Percentiles rank a stretch among this genome's conserved stretches.
phyloP scores from a whole-genome alignment of 1,139 yeast species.

The Nakaseomyces delphensis region DNA sequence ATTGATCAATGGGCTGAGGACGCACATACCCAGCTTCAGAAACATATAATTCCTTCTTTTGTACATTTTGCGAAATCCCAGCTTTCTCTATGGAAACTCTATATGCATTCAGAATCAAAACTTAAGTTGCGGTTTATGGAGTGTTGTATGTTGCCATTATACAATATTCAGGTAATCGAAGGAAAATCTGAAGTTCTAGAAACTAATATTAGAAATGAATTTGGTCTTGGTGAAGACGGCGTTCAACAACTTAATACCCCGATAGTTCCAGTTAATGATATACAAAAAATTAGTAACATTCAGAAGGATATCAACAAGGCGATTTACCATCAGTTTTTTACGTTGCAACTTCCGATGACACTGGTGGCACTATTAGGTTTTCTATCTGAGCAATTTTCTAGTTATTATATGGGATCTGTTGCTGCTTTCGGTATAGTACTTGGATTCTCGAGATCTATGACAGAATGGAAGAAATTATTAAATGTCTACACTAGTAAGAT shows the following conservation, averaged over 20 bases:
- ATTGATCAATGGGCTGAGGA: slow-evolving; percentile 27
- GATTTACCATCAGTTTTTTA: slow-evolving; percentile 24
- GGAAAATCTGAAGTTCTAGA: background rate
- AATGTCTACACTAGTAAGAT: background rate
- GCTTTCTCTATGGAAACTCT: slow-evolving; percentile 17
- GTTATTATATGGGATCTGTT: slow-evolving; percentile 29
- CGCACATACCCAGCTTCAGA: slow-evolving; percentile 28
- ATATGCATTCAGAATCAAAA: slow-evolving; percentile 21
- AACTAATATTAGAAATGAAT: slow-evolving; percentile 1
- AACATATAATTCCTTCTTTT: slow-evolving; percentile 21
- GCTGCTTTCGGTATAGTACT: slow-evolving; percentile 27
- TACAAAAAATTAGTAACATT: slow-evolving; percentile 17
- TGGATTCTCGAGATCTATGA: slow-evolving; percentile 30
- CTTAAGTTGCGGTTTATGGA: slow-evolving; percentile 26
- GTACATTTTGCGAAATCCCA: slow-evolving; percentile 13
- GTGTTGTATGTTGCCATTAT: slow-evolving; percentile 23
- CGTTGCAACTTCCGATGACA: slow-evolving; percentile 29
- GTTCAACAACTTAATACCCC: slow-evolving; percentile 9
- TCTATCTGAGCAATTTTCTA: slow-evolving; percentile 23
- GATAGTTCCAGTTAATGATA: slow-evolving; percentile 13
- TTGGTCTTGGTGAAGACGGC: background rate
- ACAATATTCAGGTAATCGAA: slow-evolving; percentile 11
- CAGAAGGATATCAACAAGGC: slow-evolving; percentile 24
- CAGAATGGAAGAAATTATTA: background rate
- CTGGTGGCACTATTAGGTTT: slow-evolving; percentile 24